Base-by-base conservation (phyloP, 495 filamentous ascomycete genomes). In the Staphylotrichum longicolle region DNA sequence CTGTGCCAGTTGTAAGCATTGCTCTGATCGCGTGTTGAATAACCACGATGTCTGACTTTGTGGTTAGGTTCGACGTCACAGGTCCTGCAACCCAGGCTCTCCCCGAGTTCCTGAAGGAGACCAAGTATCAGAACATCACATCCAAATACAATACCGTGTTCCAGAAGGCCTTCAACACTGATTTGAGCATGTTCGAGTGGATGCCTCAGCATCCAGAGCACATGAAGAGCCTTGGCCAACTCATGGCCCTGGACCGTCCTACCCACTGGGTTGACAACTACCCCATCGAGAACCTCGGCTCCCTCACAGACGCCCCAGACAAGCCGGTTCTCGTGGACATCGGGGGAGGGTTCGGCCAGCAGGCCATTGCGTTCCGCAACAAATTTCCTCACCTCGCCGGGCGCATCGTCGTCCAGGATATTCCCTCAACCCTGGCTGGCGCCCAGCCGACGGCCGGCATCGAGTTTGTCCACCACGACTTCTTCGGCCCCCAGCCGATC, bases 331-430 rank as follows among this genome's bases (percentile, higher is more conserved):
- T 83, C 37, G 80, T 86, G 12, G 80, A 86, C 57, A 70, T 86
- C 0, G 83, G 82, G 8, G 81, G 84, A 42, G 73, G 78, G 2
- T 69, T 78, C 35, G 83, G 83, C n/a, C 79, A 86, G 32, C 80
- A 85, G 49, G 75, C 74, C 48, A 68, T 72, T 35, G 69, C 68
- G 8, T 77, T 86, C 32, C 72, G 70, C 40, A 68, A 76, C 49
- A 77, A 69, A 51, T 77, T 72, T 34, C 80, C 78, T 0, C 46
- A 72, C 12, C 62, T 83, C 0, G 61, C 70, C 0, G 81, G 78
- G 0, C 69, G 69, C 14, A 69, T 88, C 27, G 65, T 87, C 6
- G 61, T 85, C 3, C 83, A 88, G 58, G 85, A 88, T 58, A 68
- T 81, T 0, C 70, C 78, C 4, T 65, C 72, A 35, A 74, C 74